phyloP scores from a whole-genome alignment of 495 filamentous ascomycete genomes.

The Cairneyella variabilis region DNA sequence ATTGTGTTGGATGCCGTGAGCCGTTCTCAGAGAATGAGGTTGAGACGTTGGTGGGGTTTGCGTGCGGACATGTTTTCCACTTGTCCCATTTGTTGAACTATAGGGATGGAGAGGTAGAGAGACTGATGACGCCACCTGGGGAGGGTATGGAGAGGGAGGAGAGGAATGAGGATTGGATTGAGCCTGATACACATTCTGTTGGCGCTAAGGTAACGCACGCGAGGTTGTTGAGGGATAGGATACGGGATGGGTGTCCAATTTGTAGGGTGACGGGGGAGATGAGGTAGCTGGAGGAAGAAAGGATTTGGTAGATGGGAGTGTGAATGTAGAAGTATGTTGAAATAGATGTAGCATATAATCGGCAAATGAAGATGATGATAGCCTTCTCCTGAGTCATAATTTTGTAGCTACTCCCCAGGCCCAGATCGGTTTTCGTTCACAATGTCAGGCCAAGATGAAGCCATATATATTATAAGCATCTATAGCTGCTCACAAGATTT shows the following conservation, averaged over 20 bases:
- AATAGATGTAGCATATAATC: no score
- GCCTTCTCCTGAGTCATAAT: no score
- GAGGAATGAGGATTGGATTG: conserved; percentile 37
- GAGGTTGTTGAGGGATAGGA: conserved; percentile 65
- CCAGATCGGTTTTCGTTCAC: no score
- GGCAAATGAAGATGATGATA: no score
- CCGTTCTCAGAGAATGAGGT: conserved; percentile 58
- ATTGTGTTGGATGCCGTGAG: conserved; percentile 61
- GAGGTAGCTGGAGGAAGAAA: no score
- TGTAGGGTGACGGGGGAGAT: no score
- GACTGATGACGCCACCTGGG: conserved; percentile 35
- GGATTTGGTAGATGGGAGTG: no score
- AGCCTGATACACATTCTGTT: conserved; percentile 54
- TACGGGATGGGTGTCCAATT: conserved; percentile 68
- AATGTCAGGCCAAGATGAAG: no score
- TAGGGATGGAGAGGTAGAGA: conserved; percentile 38
- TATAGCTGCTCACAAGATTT: no score
- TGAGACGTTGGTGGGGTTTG: conserved; percentile 83
- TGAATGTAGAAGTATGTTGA: no score
- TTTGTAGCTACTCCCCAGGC: no score
- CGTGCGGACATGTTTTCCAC: conserved; percentile 90
- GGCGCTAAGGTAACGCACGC: conserved; percentile 89
- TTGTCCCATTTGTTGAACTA: conserved; percentile 67
- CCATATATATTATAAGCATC: no score
- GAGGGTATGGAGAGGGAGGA: conserved; percentile 39